Conservation (phyloP, 129 eudicot species). For the Cynara cardunculus region DNA sequence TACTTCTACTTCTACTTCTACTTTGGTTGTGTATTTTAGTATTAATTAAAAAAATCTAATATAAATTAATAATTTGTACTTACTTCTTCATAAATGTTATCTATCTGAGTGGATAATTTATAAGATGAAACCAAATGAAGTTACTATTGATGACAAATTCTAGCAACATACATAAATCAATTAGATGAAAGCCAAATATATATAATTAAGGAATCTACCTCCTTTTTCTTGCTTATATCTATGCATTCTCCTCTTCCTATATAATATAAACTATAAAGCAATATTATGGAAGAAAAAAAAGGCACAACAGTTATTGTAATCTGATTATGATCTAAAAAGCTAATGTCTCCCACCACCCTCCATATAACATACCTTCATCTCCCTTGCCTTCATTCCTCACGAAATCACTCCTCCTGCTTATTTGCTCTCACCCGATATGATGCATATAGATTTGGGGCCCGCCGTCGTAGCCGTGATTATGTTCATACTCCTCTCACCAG, state of each 20-base stretch:
- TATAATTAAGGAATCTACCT: not conserved
- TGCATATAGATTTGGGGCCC: constrained; percentile 83
- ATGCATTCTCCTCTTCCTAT: constrained; percentile 5
- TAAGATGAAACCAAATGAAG: no score
- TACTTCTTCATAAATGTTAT: no score
- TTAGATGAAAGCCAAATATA: no score
- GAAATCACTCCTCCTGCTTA: not conserved
- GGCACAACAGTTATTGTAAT: constrained; percentile 17
- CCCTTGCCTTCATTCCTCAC: constrained; percentile 29
- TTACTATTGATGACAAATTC: no score
- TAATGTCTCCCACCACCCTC: constrained; percentile 31
- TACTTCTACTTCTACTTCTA: not conserved
- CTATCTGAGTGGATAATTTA: no score
- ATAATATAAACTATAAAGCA: constrained; percentile 18
- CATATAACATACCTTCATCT: constrained; percentile 21
- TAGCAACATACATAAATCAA: no score
- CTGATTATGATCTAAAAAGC: constrained; percentile 24
- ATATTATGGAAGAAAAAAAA: not conserved
- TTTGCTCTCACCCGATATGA: not conserved
- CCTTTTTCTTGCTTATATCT: not conserved
- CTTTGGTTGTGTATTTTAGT: no score
- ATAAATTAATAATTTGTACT: no score
- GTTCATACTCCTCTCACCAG: constrained; percentile 86
- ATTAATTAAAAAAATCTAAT: no score
- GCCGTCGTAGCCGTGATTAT: constrained; percentile 82